phyloP scores from a whole-genome alignment of 2,329 filamentous ascomycete species.

The Fusarium armeniacum region DNA sequence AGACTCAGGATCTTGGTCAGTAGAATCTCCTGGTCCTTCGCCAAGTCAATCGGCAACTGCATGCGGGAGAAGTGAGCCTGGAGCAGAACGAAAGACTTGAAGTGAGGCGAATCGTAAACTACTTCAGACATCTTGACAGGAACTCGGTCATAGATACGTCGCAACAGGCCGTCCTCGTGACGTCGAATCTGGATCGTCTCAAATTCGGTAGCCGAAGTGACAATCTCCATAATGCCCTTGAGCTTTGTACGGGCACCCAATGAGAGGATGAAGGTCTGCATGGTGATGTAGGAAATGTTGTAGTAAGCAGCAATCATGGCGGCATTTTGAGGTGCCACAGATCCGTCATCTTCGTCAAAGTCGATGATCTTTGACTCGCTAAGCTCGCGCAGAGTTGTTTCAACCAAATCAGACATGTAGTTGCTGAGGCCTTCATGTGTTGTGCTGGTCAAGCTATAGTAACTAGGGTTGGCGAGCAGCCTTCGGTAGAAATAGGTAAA shows the following conservation, averaged over 20 bases:
- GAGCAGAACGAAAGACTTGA: conserved; percentile 97
- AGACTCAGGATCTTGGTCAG: conserved; percentile 87
- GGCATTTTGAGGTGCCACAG: conserved; percentile 89
- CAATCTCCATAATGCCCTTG: conserved; percentile 96
- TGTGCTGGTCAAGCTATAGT: conserved; percentile 89
- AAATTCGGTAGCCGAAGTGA: conserved; percentile 96
- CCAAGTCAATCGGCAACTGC: conserved; percentile 94
- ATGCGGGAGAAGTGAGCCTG: conserved; percentile 98
- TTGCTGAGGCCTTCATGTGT: conserved; percentile 94
- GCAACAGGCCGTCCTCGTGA: conserved; percentile 89
- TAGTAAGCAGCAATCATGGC: conserved; percentile 99
- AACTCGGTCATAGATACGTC: conserved; percentile 92
- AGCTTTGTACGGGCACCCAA: conserved; percentile 90
- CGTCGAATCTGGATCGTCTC: conserved; percentile 94
- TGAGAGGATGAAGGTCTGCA: conserved; percentile 97
- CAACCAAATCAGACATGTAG: conserved; percentile 93
- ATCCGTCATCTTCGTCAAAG: conserved; percentile 93
- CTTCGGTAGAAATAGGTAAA: conserved; percentile 99
- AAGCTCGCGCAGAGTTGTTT: conserved; percentile 91
- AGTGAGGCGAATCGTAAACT: conserved; percentile 92
- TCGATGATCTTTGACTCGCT: conserved; percentile 96
- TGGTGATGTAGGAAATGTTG: conserved; percentile 98
- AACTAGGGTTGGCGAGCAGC: conserved; percentile 94
- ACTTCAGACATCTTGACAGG: conserved; percentile 95
- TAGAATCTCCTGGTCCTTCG: conserved; percentile 94